These are phyloP conservation scores for Grigorovia transvaalensis DNA, from an alignment of 805 yeast genomes.

Conservation along the genomic window DNA sequence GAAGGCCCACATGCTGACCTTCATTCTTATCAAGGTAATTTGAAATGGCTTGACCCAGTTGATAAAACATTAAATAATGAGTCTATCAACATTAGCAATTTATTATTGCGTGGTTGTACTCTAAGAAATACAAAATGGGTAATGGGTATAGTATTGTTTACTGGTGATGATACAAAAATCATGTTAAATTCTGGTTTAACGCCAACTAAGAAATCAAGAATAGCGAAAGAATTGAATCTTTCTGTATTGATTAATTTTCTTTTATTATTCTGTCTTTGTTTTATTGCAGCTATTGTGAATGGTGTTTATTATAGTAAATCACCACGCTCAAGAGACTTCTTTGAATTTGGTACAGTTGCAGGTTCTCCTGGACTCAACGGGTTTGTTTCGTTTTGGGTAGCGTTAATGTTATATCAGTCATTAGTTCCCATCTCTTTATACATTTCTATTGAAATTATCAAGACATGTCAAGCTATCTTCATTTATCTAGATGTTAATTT, in stretches of 20 bases:
- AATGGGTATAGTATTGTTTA: slow-evolving; percentile 63
- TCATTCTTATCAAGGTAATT: slow-evolving; percentile 66
- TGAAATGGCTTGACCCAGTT: slow-evolving; percentile 37
- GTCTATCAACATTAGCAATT: slow-evolving; percentile 59
- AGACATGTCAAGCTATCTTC: slow-evolving; percentile 74
- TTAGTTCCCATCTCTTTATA: slow-evolving; percentile 76
- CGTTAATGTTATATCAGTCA: slow-evolving; percentile 66
- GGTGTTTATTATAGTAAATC: slow-evolving; percentile 49
- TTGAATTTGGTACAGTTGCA: slow-evolving; percentile 63
- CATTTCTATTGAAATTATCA: slow-evolving; percentile 73
- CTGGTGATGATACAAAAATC: slow-evolving; percentile 74
- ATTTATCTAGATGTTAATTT: slow-evolving; percentile 64
- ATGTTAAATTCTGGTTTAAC: slow-evolving; percentile 79
- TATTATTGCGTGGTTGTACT: slow-evolving; percentile 66
- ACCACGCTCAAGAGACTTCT: slow-evolving; percentile 45
- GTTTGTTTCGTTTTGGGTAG: slow-evolving; percentile 62
- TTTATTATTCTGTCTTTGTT: slow-evolving; percentile 55
- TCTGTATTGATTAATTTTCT: slow-evolving; percentile 60
- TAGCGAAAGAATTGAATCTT: slow-evolving; percentile 60
- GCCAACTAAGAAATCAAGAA: slow-evolving; percentile 67
- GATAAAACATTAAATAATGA: slow-evolving; percentile 33
- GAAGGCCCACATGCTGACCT: slow-evolving; percentile 82
- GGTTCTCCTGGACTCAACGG: slow-evolving; percentile 57
- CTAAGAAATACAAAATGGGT: slow-evolving; percentile 79
- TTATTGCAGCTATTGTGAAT: slow-evolving; percentile 59